Percentiles rank a stretch among this genome's conserved stretches.
phyloP scores from a whole-genome alignment of 164 flowering plant species.

The Magnolia changhungtana region DNA sequence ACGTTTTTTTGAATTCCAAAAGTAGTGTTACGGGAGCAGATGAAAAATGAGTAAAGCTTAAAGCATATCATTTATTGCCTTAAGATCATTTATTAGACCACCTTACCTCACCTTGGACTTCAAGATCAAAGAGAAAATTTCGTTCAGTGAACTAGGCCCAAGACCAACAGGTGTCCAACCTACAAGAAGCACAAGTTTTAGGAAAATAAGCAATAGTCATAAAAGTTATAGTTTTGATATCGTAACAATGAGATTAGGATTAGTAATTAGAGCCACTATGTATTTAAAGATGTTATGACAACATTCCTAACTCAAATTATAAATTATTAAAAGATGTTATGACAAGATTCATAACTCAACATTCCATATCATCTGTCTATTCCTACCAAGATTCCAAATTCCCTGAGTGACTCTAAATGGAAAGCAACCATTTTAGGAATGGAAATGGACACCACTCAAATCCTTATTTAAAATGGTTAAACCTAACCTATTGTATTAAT shows the following conservation, averaged over 20 bases:
- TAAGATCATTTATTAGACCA: not conserved
- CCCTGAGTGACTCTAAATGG: too few relatives aligned
- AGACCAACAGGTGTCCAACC: conserved; percentile 83
- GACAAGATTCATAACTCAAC: too few relatives aligned
- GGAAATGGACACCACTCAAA: too few relatives aligned
- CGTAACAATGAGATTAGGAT: not conserved
- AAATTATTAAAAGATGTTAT: too few relatives aligned
- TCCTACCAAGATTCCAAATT: too few relatives aligned
- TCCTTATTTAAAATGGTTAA: too few relatives aligned
- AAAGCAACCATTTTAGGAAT: too few relatives aligned
- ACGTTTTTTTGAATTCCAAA: too few relatives aligned
- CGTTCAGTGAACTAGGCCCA: conserved; percentile 60
- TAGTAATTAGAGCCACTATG: not conserved
- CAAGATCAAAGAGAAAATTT: conserved; percentile 49
- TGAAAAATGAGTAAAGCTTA: too few relatives aligned
- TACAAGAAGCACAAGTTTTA: conserved; percentile 18
- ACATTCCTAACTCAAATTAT: not conserved
- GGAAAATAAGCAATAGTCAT: not conserved
- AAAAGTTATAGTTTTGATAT: not conserved
- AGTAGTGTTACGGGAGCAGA: too few relatives aligned
- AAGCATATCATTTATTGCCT: not conserved
- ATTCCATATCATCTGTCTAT: too few relatives aligned
- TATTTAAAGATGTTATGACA: not conserved
- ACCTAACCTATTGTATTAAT: too few relatives aligned
- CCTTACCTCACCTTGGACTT: conserved; percentile 52